These are phyloP conservation scores for Lipomyces sp. DNA, from an alignment of 805 yeast species.

Conservation along the genomic window DNA sequence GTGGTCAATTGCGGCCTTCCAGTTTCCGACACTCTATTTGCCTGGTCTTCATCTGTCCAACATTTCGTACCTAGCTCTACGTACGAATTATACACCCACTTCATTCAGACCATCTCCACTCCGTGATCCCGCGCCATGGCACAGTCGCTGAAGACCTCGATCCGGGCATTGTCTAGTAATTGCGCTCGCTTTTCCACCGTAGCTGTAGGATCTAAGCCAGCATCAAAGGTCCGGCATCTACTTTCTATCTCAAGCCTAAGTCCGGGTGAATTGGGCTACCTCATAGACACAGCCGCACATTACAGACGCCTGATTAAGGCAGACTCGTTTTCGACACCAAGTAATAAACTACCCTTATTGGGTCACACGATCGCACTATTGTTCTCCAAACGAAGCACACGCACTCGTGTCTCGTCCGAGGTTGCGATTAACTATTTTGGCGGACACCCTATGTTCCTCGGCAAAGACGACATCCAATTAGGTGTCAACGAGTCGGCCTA, in stretches of 20 bases:
- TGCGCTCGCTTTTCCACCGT: neutral
- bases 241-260: constrained; percentile 80
- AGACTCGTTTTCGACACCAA: constrained; percentile 49
- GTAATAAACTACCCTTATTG: constrained; percentile 56
- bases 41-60: neutral
- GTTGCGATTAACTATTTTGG: constrained; percentile 94
- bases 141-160: constrained; percentile 10
- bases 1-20: neutral
- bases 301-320: constrained; percentile 62
- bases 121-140: neutral
- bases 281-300: constrained; percentile 74
- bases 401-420: constrained; percentile 92
- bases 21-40: neutral
- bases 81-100: neutral
- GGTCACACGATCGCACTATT: constrained; percentile 85
- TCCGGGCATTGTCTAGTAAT: constrained; percentile 12
- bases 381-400: constrained; percentile 89
- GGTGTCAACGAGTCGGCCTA: constrained; percentile 90
- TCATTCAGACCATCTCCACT: neutral
- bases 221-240: constrained; percentile 63
- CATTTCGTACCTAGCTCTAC: neutral
- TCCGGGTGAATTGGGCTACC: constrained; percentile 67
- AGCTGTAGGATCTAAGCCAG: constrained; percentile 37
- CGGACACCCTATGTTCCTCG: constrained; percentile 94
- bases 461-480: constrained; percentile 93